Evolutionary conservation across 164 flowering plant species (phyloP), one percentile per base, ranked within the genome.

Genomic region (Buxus sempervirens): DNA sequence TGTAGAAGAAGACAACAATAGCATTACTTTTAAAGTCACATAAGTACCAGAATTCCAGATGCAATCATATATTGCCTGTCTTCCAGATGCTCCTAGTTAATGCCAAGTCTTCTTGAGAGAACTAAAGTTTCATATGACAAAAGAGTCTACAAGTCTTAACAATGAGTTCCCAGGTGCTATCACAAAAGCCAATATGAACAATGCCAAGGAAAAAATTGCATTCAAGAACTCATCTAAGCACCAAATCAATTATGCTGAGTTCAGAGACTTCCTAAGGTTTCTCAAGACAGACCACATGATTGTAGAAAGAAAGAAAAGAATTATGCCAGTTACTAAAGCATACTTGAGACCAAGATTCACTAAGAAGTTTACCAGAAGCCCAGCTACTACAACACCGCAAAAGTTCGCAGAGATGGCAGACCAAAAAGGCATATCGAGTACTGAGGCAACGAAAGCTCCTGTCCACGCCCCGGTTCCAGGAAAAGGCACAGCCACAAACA

Each of bases 401-500:
- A 89, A 83, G 74, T 91, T 89, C 0, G 97, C 91, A 20, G 95
- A 78, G 8, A 89, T 48, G 51, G 82, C 99, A 51, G 88, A 66
- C 99, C 95, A 95, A 70, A 92, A 90, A 14, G 97, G 95, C 96
- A 95, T 87, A 67, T 90, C 95, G 14, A 95, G 88, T 63, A 95
- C 66, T 10, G 97, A 90, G 61, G 98, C 93, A 57, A 95, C 82
- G 56, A 92, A 67, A 64, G 99, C 99, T 55, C 97, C 99, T 2
- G 97, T 89, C 97, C 97, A 92, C 20, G 97, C 99, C 61, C 99
- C 99, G 1, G 99, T 95, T 60, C 99, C 98, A 51, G 97, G 99
- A 54, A 95, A 95, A 41, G 98, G 99, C 70, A 95, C 96, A 14
- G 96, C 99, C 70, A 95, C 97, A 77, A 95, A 95, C 61, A 95